phyloP scores from a whole-genome alignment of 176 grass and related monocot genomes.

The Thinopyrum elongatum region DNA sequence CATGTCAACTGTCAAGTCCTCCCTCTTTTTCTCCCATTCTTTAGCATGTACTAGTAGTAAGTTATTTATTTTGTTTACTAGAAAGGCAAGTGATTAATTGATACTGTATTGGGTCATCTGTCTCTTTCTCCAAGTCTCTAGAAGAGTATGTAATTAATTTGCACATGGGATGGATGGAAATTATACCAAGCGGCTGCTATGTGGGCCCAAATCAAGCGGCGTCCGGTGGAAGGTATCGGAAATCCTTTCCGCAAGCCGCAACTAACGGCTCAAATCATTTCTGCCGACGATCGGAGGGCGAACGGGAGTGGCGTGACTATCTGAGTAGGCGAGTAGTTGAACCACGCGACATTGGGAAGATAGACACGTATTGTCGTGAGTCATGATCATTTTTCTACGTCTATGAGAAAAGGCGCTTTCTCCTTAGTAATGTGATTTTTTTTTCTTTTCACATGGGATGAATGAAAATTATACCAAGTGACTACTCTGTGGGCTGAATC shows the following conservation, averaged over 20 bases:
- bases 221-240: background rate
- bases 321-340: background rate
- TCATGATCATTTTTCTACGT: too few species aligned
- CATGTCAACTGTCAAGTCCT: background rate
- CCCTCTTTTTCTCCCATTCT: background rate
- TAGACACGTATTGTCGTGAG: background rate
- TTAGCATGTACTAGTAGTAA: background rate
- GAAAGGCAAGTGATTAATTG: background rate
- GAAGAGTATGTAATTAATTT: background rate
- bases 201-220: background rate
- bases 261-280: background rate
- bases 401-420: too few species aligned
- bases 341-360: background rate
- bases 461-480: too few species aligned
- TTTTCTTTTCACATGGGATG: too few species aligned
- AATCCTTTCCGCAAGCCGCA: background rate
- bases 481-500: too few species aligned
- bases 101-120: background rate
- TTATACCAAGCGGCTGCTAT: background rate
- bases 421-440: too few species aligned
- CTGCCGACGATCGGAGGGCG: background rate
- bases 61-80: background rate
- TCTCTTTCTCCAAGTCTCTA: background rate
- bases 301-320: background rate
- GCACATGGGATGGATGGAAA: background rate